A percentile compares a stretch with the other conserved stretches of the same genome.
These are phyloP conservation scores for Silene uniflora DNA, from an alignment of 148 eudicot species.

Conservation along the genomic window DNA sequence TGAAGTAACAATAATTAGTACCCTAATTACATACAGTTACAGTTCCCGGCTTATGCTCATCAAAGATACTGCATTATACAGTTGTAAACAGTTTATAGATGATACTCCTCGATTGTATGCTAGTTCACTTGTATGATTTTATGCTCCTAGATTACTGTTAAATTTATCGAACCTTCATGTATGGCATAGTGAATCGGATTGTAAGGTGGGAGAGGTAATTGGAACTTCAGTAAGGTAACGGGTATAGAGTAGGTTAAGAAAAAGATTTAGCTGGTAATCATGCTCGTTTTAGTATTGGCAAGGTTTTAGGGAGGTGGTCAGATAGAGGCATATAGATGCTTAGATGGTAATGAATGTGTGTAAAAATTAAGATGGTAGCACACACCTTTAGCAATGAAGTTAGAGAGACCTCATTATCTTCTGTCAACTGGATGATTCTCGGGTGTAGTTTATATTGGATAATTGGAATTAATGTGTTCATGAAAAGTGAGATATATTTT, in stretches of 20 bases:
- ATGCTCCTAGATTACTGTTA: background rate
- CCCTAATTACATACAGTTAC: conserved; percentile 11
- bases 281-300: background rate
- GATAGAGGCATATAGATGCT: background rate
- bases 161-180: background rate
- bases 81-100: background rate
- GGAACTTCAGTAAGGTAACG: background rate
- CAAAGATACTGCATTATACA: background rate
- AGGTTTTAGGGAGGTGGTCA: background rate
- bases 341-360: too few relatives aligned
- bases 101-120: background rate
- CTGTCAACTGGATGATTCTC: too few relatives aligned
- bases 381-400: too few relatives aligned
- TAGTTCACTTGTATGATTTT: background rate
- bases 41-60: background rate
- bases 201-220: background rate
- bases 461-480: too few relatives aligned
- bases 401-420: too few relatives aligned
- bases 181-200: background rate
- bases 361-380: too few relatives aligned
- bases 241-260: background rate
- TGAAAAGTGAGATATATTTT: too few relatives aligned
- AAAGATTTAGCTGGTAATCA: background rate
- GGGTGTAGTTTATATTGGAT: too few relatives aligned
- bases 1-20: too few relatives aligned